Evolutionary conservation across 805 yeast species (phyloP), one percentile per base, ranked within the genome.

Genomic region (Yarrowia hollandica): DNA sequence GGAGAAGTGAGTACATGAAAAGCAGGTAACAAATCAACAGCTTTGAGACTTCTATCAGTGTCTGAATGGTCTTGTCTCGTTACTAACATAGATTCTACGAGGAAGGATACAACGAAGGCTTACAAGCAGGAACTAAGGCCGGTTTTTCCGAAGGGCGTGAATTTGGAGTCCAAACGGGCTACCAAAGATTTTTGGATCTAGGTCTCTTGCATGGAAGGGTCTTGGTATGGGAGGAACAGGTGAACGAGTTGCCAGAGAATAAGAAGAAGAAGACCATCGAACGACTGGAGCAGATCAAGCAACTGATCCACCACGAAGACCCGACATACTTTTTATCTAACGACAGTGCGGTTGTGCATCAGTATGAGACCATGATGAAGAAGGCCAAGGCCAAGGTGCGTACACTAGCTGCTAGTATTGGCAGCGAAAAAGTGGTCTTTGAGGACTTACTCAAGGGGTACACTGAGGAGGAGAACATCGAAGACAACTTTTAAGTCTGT

Each of bases 61-160:
- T n/a, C n/a, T n/a, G n/a, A n/a, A n/a, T n/a, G n/a, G n/a, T n/a
- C n/a, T n/a, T n/a, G n/a, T n/a, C n/a, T n/a, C n/a, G n/a, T 58
- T 33, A 59, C 62, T 28, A 15, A n/a, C 30, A 69, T 46, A 68
- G 78, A 56, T 82, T 72, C 69, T 90, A 88, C 67, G 69, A 79
- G 5, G 82, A 82, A 61, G 97, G 97, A 1, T 86, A 72, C 67
- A 65, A 72, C 50, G 94, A 88, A 62, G 98, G 96, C 0, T 79
- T 79, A 35, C 71, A 73, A 4, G 85, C 80, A 54, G 86, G 90
- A 0, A 73, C 82, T 0, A 70, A 69, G 48, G 79, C 82, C 39
- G 90, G 90, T 48, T 76, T 72, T 55, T 63, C 76, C 1, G 97
- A 90, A 68, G 97, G 97, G 0, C 86, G 85, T 67, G 90, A 88